Evolutionary conservation across 768 basidiomycete species (phyloP), one percentile per base, ranked within the genome.

Genomic region (Clavaria fumosa): DNA sequence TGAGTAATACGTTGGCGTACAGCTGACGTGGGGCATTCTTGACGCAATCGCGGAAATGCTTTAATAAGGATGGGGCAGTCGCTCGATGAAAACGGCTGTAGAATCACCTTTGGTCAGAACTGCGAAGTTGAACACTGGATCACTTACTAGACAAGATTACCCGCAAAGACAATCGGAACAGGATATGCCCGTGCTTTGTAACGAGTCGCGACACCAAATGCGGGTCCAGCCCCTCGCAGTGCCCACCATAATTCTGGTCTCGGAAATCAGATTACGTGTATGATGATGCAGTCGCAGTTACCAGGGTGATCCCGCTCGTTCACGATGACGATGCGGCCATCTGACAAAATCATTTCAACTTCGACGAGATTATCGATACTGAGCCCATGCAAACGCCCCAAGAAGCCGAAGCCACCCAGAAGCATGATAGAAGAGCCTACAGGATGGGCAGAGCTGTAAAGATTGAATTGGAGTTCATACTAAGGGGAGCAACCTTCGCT

Each of bases 31-130:
- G 85, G 9, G 84, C 82, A 27, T 76, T 75, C 51, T 91, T 91
- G 61, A 91, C 70, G 50, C 86, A 90, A 54, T 95, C 90, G 18
- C 90, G 75, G 61, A 89, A 86, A 57, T 93, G 90, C 45, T 77
- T 79, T 52, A 95, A 75, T 31, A 93, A 70, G 4, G 83, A 86
- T 3, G 85, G 77, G 0, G 90, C 79, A 0, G 86, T 91, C n/a
- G 75, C 70, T 34, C 67, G 71, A 54, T 85, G 76, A 61, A 93
- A 95, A 24, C 84, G 81, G 55, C 88, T 91, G 49, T 5, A 43
- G 35, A 45, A 40, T 12, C 18, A 39, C 19, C 14, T 23, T 20
- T 28, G 17, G 26, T 45, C 23, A 46, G 47, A 23, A 48, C 21
- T 30, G 45, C 31, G 31, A 37, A 41, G 24, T 14, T 14, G 15